Evolutionary conservation across 176 grass and related monocot genomes (phyloP), one percentile per base, ranked within the genome.

Genomic region (Alopecurus myosuroides): DNA sequence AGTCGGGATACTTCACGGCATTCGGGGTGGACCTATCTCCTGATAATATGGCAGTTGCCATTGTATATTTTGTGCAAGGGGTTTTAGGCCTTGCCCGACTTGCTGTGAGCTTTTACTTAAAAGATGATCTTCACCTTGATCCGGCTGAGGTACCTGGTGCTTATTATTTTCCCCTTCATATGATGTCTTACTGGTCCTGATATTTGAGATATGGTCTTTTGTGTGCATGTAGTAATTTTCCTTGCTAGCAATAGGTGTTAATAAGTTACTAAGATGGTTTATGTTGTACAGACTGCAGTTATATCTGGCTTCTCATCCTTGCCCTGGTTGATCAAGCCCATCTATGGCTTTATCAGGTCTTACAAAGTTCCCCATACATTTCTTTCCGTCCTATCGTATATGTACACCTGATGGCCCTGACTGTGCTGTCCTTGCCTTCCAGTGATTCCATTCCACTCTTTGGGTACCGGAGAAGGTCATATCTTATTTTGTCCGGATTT

Each of bases 41-140:
- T 7, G 97, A 96, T 83, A 99, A 99, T 77, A 79, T 96, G 85
- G 97, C 97, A 30, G 97, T 99, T 84, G 94, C 97, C 63, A 96
- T 92, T 77, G 97, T 99, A 28, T 99, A 99, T 86, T 99, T 99
- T 91, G 94, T 99, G 49, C 97, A 99, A 99, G 97, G 97, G 34
- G 97, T 99, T 86, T 88, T 99, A 88, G 94, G 97, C 33, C 91
- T 99, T 67, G 89, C 97, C 28, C 89, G 97, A 82, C 97, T 99
- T 89, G 97, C 97, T 88, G 91, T 99, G 63, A 97, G 79, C 81
- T 99, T 99, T 72, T 99, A 94, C 85, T 88, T 99, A 60, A 99
- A 99, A 81, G 97, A 99, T 36, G 90, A 97, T 81, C 97, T 99
- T 86, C 97, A 81, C 80, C 97, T 99, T 36, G 90, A 99, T 89